Base-by-base conservation (phyloP, 2,329 filamentous ascomycete species). In the Myriosclerotinia curreyana region DNA sequence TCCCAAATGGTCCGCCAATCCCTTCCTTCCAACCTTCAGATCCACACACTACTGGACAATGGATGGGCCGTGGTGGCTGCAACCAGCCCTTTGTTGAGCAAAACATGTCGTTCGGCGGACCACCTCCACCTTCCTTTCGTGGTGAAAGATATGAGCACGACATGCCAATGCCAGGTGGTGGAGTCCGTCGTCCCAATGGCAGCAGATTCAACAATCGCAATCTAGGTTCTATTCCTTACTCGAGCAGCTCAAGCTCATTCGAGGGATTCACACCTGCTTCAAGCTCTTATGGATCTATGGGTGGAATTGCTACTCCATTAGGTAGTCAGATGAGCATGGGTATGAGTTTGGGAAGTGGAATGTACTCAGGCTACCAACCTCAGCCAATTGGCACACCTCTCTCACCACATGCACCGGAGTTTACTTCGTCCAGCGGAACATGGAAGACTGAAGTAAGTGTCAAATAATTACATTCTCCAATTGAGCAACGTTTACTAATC, bases 351-450 rank as follows among this genome's bases (percentile, higher is more conserved):
- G 61, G 64, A 65, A 28, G 53, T 36, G 64, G 72, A 71, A 66
- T 75, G 54, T 74, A 70, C 66, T 66, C 28, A 73, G 81, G 72
- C 69, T 76, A 76, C 78, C 75, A 84, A 77, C 68, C 76, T 69
- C 83, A 83, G 67, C 79, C 84, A 34, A 80, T 84, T 66, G 84
- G 86, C 34, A 90, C 87, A 22, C 81, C 86, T 9, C 79, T 92
- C 50, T 91, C 89, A 22, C 88, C 89, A 15, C 86, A 90, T 69
- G 89, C 89, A 34, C 87, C 84, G 5, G 89, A 92, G 73, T 92
- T 92, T 70, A 90, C 86, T 15, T 83, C 86, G 5, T 77, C 78
- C 34, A 76, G 73, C 61, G 74, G 73, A 62, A 68, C 66, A 56
- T 75, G 73, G 72, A 75, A 74, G 66, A 68, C 62, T 54, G 73